These are phyloP conservation scores for Trichophaea hybrida DNA, from an alignment of 2,329 filamentous ascomycete genomes.

Conservation along the genomic window DNA sequence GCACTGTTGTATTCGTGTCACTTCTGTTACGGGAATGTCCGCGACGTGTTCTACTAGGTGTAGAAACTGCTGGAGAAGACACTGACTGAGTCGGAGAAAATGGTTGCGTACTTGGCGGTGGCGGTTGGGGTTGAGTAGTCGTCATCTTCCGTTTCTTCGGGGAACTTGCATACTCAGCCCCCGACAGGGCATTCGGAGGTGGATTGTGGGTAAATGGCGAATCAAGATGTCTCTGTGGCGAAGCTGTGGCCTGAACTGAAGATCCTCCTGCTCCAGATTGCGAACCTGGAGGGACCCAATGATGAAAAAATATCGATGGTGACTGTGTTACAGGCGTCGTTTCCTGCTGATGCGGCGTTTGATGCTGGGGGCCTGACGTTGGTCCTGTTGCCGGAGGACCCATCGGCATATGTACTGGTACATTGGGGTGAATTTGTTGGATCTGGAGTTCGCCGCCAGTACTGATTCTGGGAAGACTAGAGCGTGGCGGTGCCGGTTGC, in stretches of 20 bases:
- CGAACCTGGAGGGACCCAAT: slow-evolving; percentile 25
- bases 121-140: slow-evolving; percentile 16
- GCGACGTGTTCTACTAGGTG: slow-evolving; percentile 16
- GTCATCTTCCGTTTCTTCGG: slow-evolving; percentile 26
- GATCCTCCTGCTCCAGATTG: slow-evolving; percentile 16
- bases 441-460: slow-evolving; percentile 39
- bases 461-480: slow-evolving; percentile 38
- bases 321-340: slow-evolving; percentile 15
- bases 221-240: slow-evolving; percentile 24
- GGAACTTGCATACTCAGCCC: slow-evolving; percentile 22
- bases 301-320: slow-evolving; percentile 25
- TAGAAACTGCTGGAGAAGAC: slow-evolving; percentile 17
- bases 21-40: slow-evolving; percentile 26
- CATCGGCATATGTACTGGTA: slow-evolving; percentile 13
- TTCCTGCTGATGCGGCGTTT: slow-evolving; percentile 11
- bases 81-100: slow-evolving; percentile 23
- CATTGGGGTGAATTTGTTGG: slow-evolving; percentile 33
- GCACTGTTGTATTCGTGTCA: slow-evolving; percentile 19
- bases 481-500: slow-evolving; percentile 32
- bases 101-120: slow-evolving; percentile 14
- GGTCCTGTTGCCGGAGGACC: slow-evolving; percentile 15
- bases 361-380: slow-evolving; percentile 14
- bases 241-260: slow-evolving; percentile 21
- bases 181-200: slow-evolving; percentile 20
- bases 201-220: slow-evolving; percentile 25